These are phyloP conservation scores for Daedalea quercina DNA, from an alignment of 768 basidiomycete genomes.

Conservation along the genomic window DNA sequence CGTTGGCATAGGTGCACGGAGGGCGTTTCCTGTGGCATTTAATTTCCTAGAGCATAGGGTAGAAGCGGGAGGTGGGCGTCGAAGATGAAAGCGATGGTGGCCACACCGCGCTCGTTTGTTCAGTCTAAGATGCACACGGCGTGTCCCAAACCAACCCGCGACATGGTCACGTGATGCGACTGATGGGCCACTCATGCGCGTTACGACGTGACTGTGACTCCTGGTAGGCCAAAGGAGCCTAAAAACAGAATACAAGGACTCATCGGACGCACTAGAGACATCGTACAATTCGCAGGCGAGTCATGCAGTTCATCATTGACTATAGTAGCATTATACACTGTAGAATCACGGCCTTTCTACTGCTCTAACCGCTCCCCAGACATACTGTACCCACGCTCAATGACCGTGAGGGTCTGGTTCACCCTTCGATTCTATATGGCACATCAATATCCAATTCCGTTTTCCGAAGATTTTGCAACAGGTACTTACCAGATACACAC, in stretches of 20 bases:
- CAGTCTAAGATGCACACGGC: background rate
- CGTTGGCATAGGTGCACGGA: constrained; percentile 58
- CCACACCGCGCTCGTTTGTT: background rate
- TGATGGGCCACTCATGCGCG: background rate
- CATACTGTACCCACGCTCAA: constrained; percentile 25
- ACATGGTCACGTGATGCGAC: constrained; percentile 12
- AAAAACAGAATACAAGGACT: background rate
- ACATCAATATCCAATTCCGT: background rate
- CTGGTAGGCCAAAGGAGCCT: background rate
- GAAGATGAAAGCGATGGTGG: background rate
- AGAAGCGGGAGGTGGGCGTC: background rate
- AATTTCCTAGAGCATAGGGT: constrained; percentile 14
- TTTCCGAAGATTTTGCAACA: background rate
- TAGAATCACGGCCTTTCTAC: background rate
- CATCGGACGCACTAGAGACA: background rate
- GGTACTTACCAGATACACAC: constrained; percentile 69
- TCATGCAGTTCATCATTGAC: background rate
- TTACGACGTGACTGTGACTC: background rate
- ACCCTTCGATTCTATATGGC: constrained; percentile 55
- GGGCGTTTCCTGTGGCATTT: constrained; percentile 53
- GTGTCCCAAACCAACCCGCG: constrained; percentile 17
- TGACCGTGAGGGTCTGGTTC: constrained; percentile 77
- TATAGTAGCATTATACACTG: background rate
- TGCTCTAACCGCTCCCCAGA: background rate
- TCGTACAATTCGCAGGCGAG: background rate